phyloP scores from a whole-genome alignment of 2,329 filamentous ascomycete species.

The Tolypocladium capitatum region DNA sequence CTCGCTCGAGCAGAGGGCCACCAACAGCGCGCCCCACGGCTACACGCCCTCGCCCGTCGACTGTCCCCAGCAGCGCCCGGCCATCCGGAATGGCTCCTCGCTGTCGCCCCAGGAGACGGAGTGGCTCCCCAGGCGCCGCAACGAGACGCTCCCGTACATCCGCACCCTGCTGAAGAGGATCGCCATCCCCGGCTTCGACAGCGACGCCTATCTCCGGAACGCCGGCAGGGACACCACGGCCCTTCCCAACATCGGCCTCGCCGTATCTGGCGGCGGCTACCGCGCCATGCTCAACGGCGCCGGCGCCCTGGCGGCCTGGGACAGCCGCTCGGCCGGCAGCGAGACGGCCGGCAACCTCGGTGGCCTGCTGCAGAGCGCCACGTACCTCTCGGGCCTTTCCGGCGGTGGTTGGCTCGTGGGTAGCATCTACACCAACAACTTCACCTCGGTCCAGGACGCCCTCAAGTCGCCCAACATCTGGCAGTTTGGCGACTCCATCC shows the following conservation, averaged over 20 bases:
- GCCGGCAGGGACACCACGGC: conserved; percentile 17
- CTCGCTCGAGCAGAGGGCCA: conserved; percentile 12
- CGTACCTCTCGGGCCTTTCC: conserved; percentile 69
- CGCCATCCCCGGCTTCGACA: conserved; percentile 68
- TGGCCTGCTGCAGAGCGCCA: conserved; percentile 67
- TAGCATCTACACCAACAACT: conserved; percentile 77
- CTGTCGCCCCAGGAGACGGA: conserved; percentile 57
- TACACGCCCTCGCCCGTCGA: conserved; percentile 58
- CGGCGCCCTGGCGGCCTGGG: conserved; percentile 67
- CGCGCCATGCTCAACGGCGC: conserved; percentile 76
- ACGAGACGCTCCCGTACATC: conserved; percentile 64
- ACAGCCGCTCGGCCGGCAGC: conserved; percentile 47
- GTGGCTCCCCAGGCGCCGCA: conserved; percentile 62
- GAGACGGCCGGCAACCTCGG: conserved; percentile 51
- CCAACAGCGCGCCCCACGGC: conserved; percentile 27
- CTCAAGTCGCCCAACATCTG: conserved; percentile 23
- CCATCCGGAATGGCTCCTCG: conserved; percentile 45
- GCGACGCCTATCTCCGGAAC: conserved; percentile 49
- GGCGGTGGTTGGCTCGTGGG: conserved; percentile 78
- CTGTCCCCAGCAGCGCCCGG: conserved; percentile 59
- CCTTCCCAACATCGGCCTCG: conserved; percentile 53
- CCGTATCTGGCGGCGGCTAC: conserved; percentile 74
- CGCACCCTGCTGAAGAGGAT: conserved; percentile 56
- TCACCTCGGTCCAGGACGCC: conserved; percentile 41
- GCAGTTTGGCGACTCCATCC: conserved; percentile 28